Evolutionary conservation across 75 land plant species (phyloP).

Genomic region (Selaginella tamariscina): DNA sequence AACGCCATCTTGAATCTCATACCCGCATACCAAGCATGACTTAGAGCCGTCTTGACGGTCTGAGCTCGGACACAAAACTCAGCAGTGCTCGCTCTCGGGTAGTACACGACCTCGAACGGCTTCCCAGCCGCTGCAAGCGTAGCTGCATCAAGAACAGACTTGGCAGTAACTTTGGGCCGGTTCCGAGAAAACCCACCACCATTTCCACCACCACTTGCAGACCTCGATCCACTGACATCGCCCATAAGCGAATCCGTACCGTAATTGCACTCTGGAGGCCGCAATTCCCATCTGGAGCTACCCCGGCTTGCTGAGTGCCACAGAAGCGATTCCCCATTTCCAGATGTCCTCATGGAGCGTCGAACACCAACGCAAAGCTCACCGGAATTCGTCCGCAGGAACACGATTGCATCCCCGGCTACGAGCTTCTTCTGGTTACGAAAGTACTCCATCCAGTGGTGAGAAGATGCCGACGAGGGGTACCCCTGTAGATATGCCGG

Average conservation of each 20-base stretch:
- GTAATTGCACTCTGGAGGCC: slow-evolving; percentile 9
- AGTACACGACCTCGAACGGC: slow-evolving; percentile 86
- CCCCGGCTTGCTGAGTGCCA: slow-evolving; percentile 37
- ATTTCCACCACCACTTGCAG: slow-evolving; percentile 14
- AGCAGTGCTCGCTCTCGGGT: slow-evolving; percentile 85
- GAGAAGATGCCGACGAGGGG: slow-evolving; percentile 75
- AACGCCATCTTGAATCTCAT: slow-evolving; percentile 97
- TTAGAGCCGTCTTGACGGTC: slow-evolving; percentile 52
- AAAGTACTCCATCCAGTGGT: slow-evolving; percentile 89
- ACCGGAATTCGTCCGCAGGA: slow-evolving; percentile 43
- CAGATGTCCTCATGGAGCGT: slow-evolving; percentile 46
- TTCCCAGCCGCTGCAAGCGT: slow-evolving; percentile 57
- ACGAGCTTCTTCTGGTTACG: slow-evolving; percentile 89
- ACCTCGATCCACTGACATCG: neutral
- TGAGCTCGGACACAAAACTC: slow-evolving; percentile 86
- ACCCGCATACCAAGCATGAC: slow-evolving; percentile 66
- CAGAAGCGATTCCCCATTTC: slow-evolving; percentile 25
- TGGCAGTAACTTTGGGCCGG: slow-evolving; percentile 47
- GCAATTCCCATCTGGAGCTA: slow-evolving; percentile 28
- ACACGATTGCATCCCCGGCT: slow-evolving; percentile 84
- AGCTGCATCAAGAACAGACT: slow-evolving; percentile 73
- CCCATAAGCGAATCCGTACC: neutral
- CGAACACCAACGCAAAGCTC: slow-evolving; percentile 85
- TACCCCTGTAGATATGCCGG: slow-evolving; percentile 91
- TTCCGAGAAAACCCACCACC: slow-evolving; percentile 29